These are phyloP conservation scores for Actinomortierella ambigua DNA, from an alignment of 371 early-diverging fungal genomes.

Conservation along the genomic window DNA sequence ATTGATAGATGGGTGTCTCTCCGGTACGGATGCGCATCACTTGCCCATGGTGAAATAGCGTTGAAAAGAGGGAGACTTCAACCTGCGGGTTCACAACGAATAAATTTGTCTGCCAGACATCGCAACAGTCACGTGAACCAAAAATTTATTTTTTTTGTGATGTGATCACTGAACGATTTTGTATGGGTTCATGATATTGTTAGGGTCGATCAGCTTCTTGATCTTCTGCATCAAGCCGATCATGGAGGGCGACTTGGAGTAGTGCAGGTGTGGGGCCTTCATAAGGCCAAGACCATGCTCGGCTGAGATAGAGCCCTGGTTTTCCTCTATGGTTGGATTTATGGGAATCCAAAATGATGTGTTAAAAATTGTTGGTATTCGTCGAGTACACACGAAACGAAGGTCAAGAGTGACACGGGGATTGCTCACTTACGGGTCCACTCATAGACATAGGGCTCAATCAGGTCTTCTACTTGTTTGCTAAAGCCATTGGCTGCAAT, in stretches of 20 bases:
- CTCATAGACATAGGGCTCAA: conserved; percentile 95
- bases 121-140: too few relatives aligned
- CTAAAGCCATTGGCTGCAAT: conserved; percentile 76
- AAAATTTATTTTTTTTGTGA: conserved; percentile 3
- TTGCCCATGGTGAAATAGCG: too few relatives aligned
- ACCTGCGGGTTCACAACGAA: too few relatives aligned
- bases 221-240: conserved; percentile 70
- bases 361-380: too few relatives aligned
- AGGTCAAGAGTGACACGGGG: conserved; percentile 2
- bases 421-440: conserved; percentile 65
- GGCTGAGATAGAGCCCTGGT: conserved; percentile 82
- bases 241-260: conserved; percentile 68
- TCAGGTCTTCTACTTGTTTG: conserved; percentile 60
- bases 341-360: too few relatives aligned
- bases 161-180: conserved; percentile 48
- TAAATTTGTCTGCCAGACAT: too few relatives aligned
- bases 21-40: too few relatives aligned
- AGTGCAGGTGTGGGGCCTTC: conserved; percentile 70
- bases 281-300: conserved; percentile 80
- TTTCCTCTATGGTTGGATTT: conserved; percentile 54
- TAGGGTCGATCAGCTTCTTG: conserved; percentile 79
- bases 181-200: conserved; percentile 87
- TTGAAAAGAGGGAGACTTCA: too few relatives aligned
- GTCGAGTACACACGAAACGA: too few relatives aligned
- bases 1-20: too few relatives aligned